Percentiles rank a stretch among this genome's conserved stretches.
These are phyloP conservation scores for Rhodotorula diobovata DNA, from an alignment of 768 basidiomycete species.

Conservation along the genomic window DNA sequence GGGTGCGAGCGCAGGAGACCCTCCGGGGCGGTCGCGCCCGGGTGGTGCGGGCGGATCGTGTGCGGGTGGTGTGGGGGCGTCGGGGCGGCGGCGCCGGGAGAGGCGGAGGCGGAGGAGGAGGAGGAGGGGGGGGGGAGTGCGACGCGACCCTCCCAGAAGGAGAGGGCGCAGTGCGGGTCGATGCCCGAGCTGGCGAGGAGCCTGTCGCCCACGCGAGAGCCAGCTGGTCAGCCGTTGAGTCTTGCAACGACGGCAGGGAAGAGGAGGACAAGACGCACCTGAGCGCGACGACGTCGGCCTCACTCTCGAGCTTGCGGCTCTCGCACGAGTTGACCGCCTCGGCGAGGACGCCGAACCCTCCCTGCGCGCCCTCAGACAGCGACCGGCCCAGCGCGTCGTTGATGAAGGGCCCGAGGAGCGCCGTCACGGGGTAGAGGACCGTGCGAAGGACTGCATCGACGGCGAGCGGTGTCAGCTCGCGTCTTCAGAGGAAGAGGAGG, in stretches of 20 bases:
- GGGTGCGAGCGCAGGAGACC: slow-evolving; percentile 57
- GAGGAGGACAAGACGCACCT: slow-evolving; percentile 2
- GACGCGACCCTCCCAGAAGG: slow-evolving; percentile 66
- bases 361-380: slow-evolving; percentile 54
- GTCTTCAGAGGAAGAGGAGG: too few species aligned
- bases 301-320: slow-evolving; percentile 76
- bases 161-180: slow-evolving; percentile 73
- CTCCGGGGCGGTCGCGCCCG: slow-evolving; percentile 53
- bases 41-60: background rate
- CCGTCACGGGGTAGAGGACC: slow-evolving; percentile 44
- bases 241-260: background rate
- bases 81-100: slow-evolving; percentile 51
- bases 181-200: slow-evolving; percentile 89
- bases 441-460: slow-evolving; percentile 41
- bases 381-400: slow-evolving; percentile 85
- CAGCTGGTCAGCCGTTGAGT: background rate
- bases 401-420: slow-evolving; percentile 76
- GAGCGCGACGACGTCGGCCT: slow-evolving; percentile 52
- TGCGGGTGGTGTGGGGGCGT: slow-evolving; percentile 48
- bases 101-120: background rate
- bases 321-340: slow-evolving; percentile 74
- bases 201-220: slow-evolving; percentile 49
- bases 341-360: slow-evolving; percentile 47
- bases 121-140: background rate
- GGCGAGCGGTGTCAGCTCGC: background rate